Conservation (phyloP, 2,329 filamentous ascomycete genomes). For the Hawksworthiomyces lignivorus region DNA sequence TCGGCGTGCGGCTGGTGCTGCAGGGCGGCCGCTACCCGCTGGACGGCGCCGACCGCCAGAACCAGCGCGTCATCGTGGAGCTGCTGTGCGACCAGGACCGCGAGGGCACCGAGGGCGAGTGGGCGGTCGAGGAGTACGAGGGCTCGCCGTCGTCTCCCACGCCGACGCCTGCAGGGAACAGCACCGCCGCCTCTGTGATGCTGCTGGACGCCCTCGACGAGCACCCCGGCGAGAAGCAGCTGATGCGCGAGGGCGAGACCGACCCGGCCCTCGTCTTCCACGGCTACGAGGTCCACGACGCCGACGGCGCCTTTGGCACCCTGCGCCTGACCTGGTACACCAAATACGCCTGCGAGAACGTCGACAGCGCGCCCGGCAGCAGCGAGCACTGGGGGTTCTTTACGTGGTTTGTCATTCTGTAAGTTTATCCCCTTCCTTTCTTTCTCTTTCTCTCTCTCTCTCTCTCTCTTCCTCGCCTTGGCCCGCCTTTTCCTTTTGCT, state of each 20-base stretch:
- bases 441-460: conserved; percentile 65
- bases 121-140: conserved; percentile 48
- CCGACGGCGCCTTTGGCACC: conserved; percentile 33
- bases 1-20: conserved; percentile 66
- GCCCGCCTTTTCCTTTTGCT: neutral
- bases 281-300: conserved; percentile 60
- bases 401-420: conserved; percentile 95
- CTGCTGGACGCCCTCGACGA: too few species aligned
- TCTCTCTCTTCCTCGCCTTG: neutral
- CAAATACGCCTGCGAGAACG: conserved; percentile 71
- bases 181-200: too few species aligned
- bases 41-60: conserved; percentile 37
- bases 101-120: conserved; percentile 67
- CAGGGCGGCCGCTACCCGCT: conserved; percentile 48
- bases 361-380: conserved; percentile 30
- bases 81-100: conserved; percentile 71
- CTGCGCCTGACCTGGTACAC: conserved; percentile 79
- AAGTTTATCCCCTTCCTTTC: conserved; percentile 34
- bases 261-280: conserved; percentile 68
- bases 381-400: conserved; percentile 82
- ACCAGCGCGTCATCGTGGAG: conserved; percentile 73
- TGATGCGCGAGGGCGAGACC: conserved; percentile 39
- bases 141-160: conserved; percentile 12
- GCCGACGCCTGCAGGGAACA: too few species aligned
- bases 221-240: conserved; percentile 39